phyloP scores from a whole-genome alignment of 2,329 filamentous ascomycete species.

The Coniochaeta sp. region DNA sequence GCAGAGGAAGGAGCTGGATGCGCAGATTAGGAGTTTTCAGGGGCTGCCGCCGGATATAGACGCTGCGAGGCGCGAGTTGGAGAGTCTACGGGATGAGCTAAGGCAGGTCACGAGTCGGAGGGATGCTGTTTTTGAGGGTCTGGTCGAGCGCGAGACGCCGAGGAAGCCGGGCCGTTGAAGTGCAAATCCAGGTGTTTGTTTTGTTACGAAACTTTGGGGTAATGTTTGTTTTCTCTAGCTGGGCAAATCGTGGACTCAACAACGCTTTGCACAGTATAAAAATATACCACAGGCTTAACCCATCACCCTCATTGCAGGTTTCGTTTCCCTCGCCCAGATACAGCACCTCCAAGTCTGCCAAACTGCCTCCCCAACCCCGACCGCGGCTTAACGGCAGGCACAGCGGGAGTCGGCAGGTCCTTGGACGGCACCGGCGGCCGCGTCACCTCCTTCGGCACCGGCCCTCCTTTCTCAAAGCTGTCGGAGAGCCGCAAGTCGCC shows the following conservation, averaged over 20 bases:
- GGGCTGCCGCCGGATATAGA: constrained; percentile 65
- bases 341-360: constrained; percentile 64
- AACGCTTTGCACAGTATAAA: background rate
- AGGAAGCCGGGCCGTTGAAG: constrained; percentile 27
- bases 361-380: constrained; percentile 61
- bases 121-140: constrained; percentile 67
- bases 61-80: constrained; percentile 63
- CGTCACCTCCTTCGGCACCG: constrained; percentile 32
- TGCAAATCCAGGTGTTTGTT: background rate
- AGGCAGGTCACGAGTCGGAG: constrained; percentile 52
- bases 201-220: background rate
- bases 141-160: constrained; percentile 58
- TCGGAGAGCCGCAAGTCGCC: constrained; percentile 33
- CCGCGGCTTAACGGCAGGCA: constrained; percentile 48
- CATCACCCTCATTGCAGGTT: constrained; percentile 23
- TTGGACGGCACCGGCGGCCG: constrained; percentile 39
- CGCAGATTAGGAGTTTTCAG: constrained; percentile 58
- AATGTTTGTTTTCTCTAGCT: background rate
- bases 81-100: constrained; percentile 58
- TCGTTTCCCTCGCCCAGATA: constrained; percentile 55
- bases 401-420: constrained; percentile 36
- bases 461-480: constrained; percentile 20
- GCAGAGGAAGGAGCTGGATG: constrained; percentile 52
- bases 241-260: background rate
- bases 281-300: background rate